phyloP scores from a whole-genome alignment of 495 filamentous ascomycete genomes.

The Penicillium ucsense region DNA sequence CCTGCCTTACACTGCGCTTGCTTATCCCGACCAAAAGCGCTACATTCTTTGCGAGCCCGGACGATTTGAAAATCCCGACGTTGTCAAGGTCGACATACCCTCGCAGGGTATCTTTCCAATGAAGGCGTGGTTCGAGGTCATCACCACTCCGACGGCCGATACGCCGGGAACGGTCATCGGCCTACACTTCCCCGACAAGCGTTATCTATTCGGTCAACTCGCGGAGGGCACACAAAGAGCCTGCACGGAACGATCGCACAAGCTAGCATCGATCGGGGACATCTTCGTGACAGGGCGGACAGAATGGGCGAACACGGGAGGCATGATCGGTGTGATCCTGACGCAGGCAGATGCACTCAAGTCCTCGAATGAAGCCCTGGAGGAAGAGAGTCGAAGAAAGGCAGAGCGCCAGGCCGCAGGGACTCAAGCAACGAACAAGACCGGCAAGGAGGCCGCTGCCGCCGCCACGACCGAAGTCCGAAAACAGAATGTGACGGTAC shows the following conservation, averaged over 20 bases:
- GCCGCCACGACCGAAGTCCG: neutral
- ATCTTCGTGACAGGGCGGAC: slow-evolving; percentile 72
- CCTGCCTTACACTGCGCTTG: slow-evolving; percentile 3
- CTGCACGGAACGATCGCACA: slow-evolving; percentile 51
- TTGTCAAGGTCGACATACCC: neutral
- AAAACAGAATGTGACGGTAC: slow-evolving; percentile 47
- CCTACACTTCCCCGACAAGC: slow-evolving; percentile 66
- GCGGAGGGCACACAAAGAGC: slow-evolving; percentile 81
- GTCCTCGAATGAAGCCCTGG: slow-evolving; percentile 17
- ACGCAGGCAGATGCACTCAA: slow-evolving; percentile 59
- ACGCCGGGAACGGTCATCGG: slow-evolving; percentile 70
- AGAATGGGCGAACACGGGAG: slow-evolving; percentile 68
- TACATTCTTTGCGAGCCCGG: slow-evolving; percentile 22
- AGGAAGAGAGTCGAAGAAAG: slow-evolving; percentile 24
- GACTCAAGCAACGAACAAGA: slow-evolving; percentile 10
- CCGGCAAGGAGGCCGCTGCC: neutral
- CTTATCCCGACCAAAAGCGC: neutral
- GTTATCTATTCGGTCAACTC: slow-evolving; percentile 82
- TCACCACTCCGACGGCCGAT: slow-evolving; percentile 81
- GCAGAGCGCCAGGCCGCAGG: slow-evolving; percentile 9
- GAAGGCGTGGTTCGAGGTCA: slow-evolving; percentile 60
- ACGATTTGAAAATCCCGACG: slow-evolving; percentile 3
- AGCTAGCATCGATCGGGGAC: slow-evolving; percentile 52
- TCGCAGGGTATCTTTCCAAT: slow-evolving; percentile 35
- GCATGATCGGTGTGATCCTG: slow-evolving; percentile 74